Percentiles rank a stretch among this genome's conserved stretches.
phyloP scores from a whole-genome alignment of 2,329 filamentous ascomycete genomes.

The Diplodia corticola region DNA sequence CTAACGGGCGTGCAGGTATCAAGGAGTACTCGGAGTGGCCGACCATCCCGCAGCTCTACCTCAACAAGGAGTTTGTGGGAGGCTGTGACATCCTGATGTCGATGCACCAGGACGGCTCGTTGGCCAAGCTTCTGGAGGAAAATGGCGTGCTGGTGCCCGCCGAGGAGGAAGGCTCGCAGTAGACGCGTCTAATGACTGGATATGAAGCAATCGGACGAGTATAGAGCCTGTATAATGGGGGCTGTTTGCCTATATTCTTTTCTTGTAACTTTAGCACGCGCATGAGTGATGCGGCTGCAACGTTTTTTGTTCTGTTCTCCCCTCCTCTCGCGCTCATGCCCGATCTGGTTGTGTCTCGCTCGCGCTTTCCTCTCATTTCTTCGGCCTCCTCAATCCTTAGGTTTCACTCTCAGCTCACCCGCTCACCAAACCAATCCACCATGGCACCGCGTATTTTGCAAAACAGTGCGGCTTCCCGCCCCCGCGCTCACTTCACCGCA shows the following conservation, averaged over 20 bases:
- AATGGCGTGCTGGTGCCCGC: constrained; percentile 78
- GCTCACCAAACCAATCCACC: neutral
- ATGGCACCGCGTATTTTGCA: neutral
- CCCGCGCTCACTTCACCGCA: neutral
- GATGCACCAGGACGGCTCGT: constrained; percentile 94
- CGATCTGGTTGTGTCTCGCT: neutral
- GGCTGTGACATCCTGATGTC: constrained; percentile 96
- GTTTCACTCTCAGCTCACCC: neutral
- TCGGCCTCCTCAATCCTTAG: neutral
- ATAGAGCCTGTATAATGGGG: neutral
- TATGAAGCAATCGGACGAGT: neutral
- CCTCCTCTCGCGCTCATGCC: neutral
- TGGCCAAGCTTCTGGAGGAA: constrained; percentile 88
- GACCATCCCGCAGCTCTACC: constrained; percentile 94
- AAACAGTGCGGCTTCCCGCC: neutral
- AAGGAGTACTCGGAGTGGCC: constrained; percentile 99
- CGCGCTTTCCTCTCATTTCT: neutral
- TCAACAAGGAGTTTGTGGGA: constrained; percentile 93
- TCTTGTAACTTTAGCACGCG: constrained; percentile 11
- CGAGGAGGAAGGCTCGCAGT: constrained; percentile 42
- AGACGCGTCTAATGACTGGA: constrained; percentile 14
- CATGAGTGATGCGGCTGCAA: neutral
- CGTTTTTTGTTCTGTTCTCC: neutral
- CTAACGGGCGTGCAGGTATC: constrained; percentile 63
- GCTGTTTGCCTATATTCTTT: constrained; percentile 11